Evolutionary conservation across 2,329 filamentous ascomycete species (phyloP), one percentile per base, ranked within the genome.

Genomic region (Diaporthe destruens): DNA sequence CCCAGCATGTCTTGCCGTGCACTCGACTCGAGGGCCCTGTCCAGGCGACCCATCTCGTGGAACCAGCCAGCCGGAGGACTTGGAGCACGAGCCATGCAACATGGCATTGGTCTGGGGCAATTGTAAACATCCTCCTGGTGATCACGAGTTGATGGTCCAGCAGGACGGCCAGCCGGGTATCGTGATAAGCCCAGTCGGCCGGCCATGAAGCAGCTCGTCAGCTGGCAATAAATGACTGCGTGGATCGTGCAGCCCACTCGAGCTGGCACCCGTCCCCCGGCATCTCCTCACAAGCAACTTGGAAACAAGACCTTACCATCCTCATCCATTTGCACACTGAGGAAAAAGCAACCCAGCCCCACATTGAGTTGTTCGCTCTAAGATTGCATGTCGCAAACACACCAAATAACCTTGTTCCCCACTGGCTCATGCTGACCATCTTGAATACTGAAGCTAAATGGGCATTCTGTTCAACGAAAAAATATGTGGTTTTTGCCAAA

Each of bases 1-100:
- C 69, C 69, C 47, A 29, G 7, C 4, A 20, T 74, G 72, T 74
- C 72, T 72, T 47, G 57, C 47, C 54, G 55, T 44, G 57, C 25
- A 34, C 63, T 53, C 55, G 51, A 51, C 44, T 25, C 56, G 49
- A 70, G 68, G 55, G 55, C 11, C 42, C 34, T 9, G 55, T 25
- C 61, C 14, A 53, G 61, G 61, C 61, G 44, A 51, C 61, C 61
- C 53, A 59, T 34, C 55, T 61, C 47, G 42, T 70, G 34, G 11
- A 23, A 47, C 32, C 47, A 36, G n/a, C 32, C 47, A 36, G n/a
- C 49, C 7, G 5, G 44, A 18, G 29, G 47, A n/a, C 18, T n/a
- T 32, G 39, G 18, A 32, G 16, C 39, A 42, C 57, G 12, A 25
- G 39, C 18, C 11, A 44, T 20, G 29, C 57, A 18, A n/a, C 57